Percentiles rank a stretch among this genome's conserved stretches.
Conservation (phyloP, 768 basidiomycete species). For the Boletus rex-veris region DNA sequence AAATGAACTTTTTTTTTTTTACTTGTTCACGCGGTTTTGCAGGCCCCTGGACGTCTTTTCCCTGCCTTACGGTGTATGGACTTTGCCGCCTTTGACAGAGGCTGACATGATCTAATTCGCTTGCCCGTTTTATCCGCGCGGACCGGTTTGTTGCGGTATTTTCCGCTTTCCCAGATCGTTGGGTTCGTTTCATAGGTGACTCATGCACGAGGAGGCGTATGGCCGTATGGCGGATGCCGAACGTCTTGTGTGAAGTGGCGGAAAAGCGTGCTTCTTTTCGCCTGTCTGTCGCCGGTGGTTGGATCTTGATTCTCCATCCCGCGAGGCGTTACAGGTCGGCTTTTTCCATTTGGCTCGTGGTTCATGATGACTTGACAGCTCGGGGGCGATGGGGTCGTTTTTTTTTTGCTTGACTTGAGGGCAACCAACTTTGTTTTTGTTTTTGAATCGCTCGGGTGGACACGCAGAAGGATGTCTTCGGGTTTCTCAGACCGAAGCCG, state of each 20-base stretch:
- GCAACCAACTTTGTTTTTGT: too few species aligned
- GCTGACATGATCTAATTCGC: neutral
- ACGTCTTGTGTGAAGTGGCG: neutral
- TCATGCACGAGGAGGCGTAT: neutral
- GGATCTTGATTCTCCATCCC: neutral
- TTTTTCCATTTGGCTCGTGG: neutral
- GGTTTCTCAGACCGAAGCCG: too few species aligned
- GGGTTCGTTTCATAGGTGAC: constrained; percentile 5
- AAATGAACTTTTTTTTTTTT: neutral
- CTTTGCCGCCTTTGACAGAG: neutral
- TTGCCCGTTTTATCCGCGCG: neutral
- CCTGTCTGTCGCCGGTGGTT: too few species aligned
- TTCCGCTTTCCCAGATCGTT: neutral
- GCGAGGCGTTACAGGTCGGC: constrained; percentile 5
- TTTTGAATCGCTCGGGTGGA: too few species aligned
- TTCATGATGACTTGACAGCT: too few species aligned
- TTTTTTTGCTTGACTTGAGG: too few species aligned
- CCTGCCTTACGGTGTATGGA: neutral
- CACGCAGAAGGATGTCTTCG: too few species aligned
- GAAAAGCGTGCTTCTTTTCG: neutral
- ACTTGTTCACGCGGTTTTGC: neutral
- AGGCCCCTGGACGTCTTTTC: neutral
- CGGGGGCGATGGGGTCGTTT: too few species aligned
- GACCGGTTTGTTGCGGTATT: neutral
- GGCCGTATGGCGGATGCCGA: neutral